Evolutionary conservation across 306 rosid species (phyloP).

Genomic region (Cucumis sativus): DNA sequence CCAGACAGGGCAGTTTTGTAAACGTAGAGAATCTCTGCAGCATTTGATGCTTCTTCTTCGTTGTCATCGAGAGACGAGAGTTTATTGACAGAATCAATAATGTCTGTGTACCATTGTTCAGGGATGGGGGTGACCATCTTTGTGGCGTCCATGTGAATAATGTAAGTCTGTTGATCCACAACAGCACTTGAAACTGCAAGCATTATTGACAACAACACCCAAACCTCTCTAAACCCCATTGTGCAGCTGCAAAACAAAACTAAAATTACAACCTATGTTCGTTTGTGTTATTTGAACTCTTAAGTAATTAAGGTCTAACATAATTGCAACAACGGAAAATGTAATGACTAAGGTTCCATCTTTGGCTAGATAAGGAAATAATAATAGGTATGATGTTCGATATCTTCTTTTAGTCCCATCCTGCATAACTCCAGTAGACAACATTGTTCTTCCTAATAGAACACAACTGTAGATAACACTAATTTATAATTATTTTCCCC

Average conservation of each 20-base stretch:
- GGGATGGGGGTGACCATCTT: conserved; percentile 21
- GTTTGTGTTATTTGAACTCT: not conserved
- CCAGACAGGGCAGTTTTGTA: conserved; percentile 37
- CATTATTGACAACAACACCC: conserved; percentile 27
- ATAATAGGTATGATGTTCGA: not conserved
- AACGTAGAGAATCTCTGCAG: conserved; percentile 35
- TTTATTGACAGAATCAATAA: conserved; percentile 32
- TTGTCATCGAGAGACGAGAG: conserved; percentile 8
- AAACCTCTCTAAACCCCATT: conserved; percentile 20
- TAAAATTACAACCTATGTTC: not conserved
- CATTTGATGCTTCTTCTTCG: conserved; percentile 5
- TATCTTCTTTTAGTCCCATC: not conserved
- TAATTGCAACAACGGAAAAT: no score
- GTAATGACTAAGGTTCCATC: no score
- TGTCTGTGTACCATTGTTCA: conserved; percentile 30
- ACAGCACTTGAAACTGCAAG: conserved; percentile 28
- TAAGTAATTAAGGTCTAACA: not conserved
- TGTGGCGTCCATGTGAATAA: conserved; percentile 53
- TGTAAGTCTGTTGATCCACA: conserved; percentile 31
- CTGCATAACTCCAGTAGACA: no score
- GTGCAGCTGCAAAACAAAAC: conserved; percentile 21
- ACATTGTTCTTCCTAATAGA: no score
- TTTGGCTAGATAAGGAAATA: no score
- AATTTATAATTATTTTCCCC: no score
- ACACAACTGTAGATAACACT: no score